Base-by-base conservation (phyloP, 805 yeast genomes). In the Torulaspora microellipsoides region DNA sequence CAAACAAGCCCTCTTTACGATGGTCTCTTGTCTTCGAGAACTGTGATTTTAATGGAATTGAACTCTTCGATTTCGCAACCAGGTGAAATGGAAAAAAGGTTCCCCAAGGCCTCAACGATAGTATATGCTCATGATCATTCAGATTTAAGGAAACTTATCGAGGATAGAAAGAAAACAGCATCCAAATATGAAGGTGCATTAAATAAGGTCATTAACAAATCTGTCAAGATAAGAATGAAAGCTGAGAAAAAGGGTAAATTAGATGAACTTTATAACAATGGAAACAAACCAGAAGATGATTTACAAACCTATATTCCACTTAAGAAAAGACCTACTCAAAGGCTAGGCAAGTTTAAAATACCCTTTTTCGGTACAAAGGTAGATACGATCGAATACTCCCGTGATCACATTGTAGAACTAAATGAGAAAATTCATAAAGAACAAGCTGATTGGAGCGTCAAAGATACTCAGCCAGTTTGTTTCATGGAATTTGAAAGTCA, bases 251-350 rank as follows among this genome's bases (percentile, higher is more conserved):
- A 83, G 62, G 69, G 72, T 29, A 70, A 75, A 55, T 72, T 75
- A 10, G 59, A 48, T 10, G 53, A 55, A 38, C 39, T 55, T 15
- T 48, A 52, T 31, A 48, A 54, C 13, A 49, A 53, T 34, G 56
- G 51, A 10, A 81, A 84, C 15, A 73, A 71, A 49, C 81, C 84
- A 3, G 74, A 70, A 41, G 72, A 80, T 57, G 81, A 75, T 48
- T 56, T 81, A 37, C 70, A 73, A 49, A 71, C 79, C 34, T 88
- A 85, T 62, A 78, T 88, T 48, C 74, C 77, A 4, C 70, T 67
- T 38, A 83, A 84, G 66, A 89, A 88, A 70, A 77, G 91, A 54
- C 97, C 97, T 37, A 82, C 86, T 28, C 91, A 87, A 66, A 78
- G 78, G 51, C 73, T 88, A 55, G 78, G 78, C 43, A 60, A 63